Percentiles rank a stretch among this genome's conserved stretches.
Evolutionary conservation across 1,139 yeast genomes (phyloP).

Genomic region (Saccharomycopsis hybrid): DNA sequence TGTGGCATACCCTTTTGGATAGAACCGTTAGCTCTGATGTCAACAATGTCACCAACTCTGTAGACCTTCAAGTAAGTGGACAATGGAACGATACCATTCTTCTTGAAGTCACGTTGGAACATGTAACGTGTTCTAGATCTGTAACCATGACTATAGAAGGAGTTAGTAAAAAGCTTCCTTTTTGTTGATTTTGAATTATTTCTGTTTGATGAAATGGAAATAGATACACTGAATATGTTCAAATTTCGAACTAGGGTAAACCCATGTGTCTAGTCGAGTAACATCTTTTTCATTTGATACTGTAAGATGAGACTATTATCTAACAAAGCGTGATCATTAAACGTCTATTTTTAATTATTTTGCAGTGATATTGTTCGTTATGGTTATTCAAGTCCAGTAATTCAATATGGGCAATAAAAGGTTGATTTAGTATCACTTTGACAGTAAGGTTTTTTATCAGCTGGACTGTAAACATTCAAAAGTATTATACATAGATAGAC

Average conservation of each 20-base stretch:
- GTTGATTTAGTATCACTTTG: too few species aligned
- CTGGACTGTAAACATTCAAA: too few species aligned
- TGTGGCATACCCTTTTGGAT: conserved; percentile 99
- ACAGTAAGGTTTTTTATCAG: too few species aligned
- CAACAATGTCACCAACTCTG: conserved; percentile 99
- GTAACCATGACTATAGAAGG: conserved; percentile 80
- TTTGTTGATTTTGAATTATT: not conserved
- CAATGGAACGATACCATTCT: conserved; percentile 92
- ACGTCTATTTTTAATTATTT: too few species aligned
- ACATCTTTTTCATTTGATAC: too few species aligned
- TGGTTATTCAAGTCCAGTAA: too few species aligned
- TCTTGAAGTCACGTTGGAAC: conserved; percentile 99
- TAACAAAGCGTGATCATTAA: too few species aligned
- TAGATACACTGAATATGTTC: not conserved
- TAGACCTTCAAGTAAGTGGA: conserved; percentile 96
- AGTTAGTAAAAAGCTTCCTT: conserved; percentile 10
- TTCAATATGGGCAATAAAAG: too few species aligned
- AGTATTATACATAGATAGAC: too few species aligned
- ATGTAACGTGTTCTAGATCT: conserved; percentile 99
- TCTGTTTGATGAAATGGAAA: not conserved
- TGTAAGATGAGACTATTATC: too few species aligned
- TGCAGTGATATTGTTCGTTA: too few species aligned
- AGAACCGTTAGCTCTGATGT: conserved; percentile 98
- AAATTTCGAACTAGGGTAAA: not conserved
- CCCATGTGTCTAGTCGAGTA: too few species aligned